A percentile compares a stretch with the other conserved stretches of the same genome.
phyloP scores from a whole-genome alignment of 1,139 yeast genomes.

The Geotrichum aggregatum region DNA sequence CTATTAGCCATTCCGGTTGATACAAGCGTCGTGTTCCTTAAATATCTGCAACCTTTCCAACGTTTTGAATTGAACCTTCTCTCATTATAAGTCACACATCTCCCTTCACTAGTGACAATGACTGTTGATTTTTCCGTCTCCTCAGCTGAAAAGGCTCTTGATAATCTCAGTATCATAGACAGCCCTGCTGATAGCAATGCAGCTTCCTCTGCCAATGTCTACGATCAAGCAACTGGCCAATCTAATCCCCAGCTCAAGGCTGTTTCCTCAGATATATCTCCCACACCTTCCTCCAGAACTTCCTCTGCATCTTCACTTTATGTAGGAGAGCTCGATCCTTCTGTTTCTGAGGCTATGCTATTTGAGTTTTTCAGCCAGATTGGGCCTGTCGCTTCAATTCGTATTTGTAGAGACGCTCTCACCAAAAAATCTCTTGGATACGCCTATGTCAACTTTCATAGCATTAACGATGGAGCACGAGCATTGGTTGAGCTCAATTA shows the following conservation, averaged over 20 bases:
- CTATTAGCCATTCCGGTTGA: too few species aligned
- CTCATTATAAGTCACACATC: background rate
- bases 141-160: slow-evolving; percentile 41
- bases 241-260: background rate
- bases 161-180: slow-evolving; percentile 37
- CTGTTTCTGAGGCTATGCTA: slow-evolving; percentile 89
- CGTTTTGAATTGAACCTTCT: background rate
- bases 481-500: slow-evolving; percentile 97
- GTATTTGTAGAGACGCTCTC: slow-evolving; percentile 98
- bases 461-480: slow-evolving; percentile 82
- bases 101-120: slow-evolving; percentile 24
- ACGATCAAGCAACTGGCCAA: slow-evolving; percentile 18
- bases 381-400: slow-evolving; percentile 93
- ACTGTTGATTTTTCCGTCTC: slow-evolving; percentile 41
- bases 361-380: slow-evolving; percentile 92
- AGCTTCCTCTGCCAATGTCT: slow-evolving; percentile 25
- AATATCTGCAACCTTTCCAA: background rate
- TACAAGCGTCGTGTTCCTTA: background rate
- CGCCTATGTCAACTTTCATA: slow-evolving; percentile 96
- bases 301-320: slow-evolving; percentile 76
- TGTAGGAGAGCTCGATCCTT: slow-evolving; percentile 94
- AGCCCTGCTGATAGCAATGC: slow-evolving; percentile 30
- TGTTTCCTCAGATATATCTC: slow-evolving; percentile 33
- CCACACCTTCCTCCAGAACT: slow-evolving; percentile 37
- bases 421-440: slow-evolving; percentile 96